Percentiles rank a stretch among this genome's conserved stretches.
Conservation (phyloP, 352 stramenopile genomes). For the Globisporangium sylvaticum region DNA sequence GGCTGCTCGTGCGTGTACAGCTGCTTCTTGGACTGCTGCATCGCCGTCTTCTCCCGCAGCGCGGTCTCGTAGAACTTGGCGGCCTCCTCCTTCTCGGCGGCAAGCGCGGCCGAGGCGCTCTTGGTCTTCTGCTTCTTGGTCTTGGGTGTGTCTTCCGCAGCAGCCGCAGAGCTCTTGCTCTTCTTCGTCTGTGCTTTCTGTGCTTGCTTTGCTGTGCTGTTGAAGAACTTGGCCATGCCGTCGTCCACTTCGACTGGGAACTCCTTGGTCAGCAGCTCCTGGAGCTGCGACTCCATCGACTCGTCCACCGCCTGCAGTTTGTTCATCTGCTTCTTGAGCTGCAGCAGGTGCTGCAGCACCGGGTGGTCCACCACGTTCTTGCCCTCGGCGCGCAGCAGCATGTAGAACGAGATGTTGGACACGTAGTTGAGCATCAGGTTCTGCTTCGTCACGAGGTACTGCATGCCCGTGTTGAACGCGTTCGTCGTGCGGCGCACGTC, state of each 20-base stretch:
- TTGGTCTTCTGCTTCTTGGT: conserved; percentile 43
- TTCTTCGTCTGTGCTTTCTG: conserved; percentile 24
- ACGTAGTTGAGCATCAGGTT: conserved; percentile 85
- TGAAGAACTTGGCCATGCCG: conserved; percentile 71
- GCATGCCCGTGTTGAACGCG: conserved; percentile 56
- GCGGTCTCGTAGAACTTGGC: conserved; percentile 75
- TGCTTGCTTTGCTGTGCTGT: conserved; percentile 17
- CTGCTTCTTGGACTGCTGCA: conserved; percentile 71
- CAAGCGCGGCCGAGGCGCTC: conserved; percentile 27
- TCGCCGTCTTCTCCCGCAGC: conserved; percentile 38
- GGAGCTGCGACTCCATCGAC: conserved; percentile 48
- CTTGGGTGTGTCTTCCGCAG: conserved; percentile 12
- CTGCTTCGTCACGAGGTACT: conserved; percentile 77
- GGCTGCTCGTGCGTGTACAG: conserved; percentile 74
- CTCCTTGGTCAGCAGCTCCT: conserved; percentile 64
- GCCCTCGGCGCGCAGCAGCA: conserved; percentile 72
- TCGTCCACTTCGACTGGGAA: conserved; percentile 52
- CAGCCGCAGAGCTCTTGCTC: neutral
- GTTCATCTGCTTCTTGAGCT: conserved; percentile 74
- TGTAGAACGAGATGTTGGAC: conserved; percentile 85
- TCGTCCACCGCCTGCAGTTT: conserved; percentile 57
- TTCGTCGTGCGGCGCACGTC: conserved; percentile 52
- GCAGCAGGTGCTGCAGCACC: conserved; percentile 70
- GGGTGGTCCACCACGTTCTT: conserved; percentile 79
- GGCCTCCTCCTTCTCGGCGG: conserved; percentile 50